These are phyloP conservation scores for Exophiala oligosperma DNA, from an alignment of 2,329 filamentous ascomycete species.

Conservation along the genomic window DNA sequence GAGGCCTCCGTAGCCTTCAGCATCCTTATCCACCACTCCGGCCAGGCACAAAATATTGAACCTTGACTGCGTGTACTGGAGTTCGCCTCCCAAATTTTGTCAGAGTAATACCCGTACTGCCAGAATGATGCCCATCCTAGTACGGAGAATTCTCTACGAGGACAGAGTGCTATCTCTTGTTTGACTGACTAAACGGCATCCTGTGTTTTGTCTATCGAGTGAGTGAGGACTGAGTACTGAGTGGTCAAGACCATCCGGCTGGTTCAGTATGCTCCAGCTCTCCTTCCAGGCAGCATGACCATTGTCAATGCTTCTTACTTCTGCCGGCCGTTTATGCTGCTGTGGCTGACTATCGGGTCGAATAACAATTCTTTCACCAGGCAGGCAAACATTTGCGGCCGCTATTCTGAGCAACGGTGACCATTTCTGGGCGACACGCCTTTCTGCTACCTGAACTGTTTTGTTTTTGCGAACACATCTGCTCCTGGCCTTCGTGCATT, in stretches of 20 bases:
- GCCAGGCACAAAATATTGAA: conserved; percentile 1
- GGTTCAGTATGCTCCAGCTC: background rate
- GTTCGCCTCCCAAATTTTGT: background rate
- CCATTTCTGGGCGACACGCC: too few species aligned
- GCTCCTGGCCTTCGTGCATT: background rate
- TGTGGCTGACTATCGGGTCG: background rate
- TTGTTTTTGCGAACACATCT: background rate
- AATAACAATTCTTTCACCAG: background rate
- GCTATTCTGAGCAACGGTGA: background rate
- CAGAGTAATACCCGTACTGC: too few species aligned
- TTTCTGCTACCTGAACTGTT: background rate
- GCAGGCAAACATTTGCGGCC: background rate
- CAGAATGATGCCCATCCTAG: too few species aligned
- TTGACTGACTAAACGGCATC: too few species aligned
- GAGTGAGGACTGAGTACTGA: background rate
- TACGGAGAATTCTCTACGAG: too few species aligned
- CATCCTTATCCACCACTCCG: background rate
- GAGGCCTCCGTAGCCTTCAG: too few species aligned
- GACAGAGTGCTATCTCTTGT: too few species aligned
- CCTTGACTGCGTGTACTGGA: background rate
- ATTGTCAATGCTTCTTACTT: background rate
- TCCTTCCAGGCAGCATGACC: background rate
- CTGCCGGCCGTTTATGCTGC: background rate
- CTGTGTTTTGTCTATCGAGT: background rate
- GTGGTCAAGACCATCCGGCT: background rate